Evolutionary conservation across 345 rosid species (phyloP).

Genomic region (Acer campestre): DNA sequence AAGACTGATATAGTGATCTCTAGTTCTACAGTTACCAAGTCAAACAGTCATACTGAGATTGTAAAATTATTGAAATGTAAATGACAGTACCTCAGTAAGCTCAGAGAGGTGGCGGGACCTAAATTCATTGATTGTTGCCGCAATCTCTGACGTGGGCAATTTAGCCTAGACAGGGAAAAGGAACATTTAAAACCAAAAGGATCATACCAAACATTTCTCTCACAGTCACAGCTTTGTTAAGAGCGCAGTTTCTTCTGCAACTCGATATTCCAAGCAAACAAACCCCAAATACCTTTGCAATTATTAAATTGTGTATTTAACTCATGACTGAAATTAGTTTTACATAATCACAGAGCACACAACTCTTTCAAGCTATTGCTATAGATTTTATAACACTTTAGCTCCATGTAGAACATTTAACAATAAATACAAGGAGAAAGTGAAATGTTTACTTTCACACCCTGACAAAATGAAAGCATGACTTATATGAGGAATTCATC

Average conservation of each 20-base stretch:
- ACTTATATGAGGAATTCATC: neutral
- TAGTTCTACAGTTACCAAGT: neutral
- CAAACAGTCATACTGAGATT: neutral
- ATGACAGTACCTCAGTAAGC: slow-evolving; percentile 70
- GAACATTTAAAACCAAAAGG: neutral
- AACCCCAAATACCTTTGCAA: neutral
- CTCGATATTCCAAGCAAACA: neutral
- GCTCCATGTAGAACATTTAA: neutral
- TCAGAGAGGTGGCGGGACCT: slow-evolving; percentile 95
- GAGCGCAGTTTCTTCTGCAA: neutral
- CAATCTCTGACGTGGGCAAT: slow-evolving; percentile 85
- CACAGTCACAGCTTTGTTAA: neutral
- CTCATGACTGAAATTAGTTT: neutral
- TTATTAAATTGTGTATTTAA: neutral
- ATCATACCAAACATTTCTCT: neutral
- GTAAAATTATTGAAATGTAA: neutral
- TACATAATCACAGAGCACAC: neutral
- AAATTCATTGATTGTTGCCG: slow-evolving; percentile 86
- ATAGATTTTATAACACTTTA: neutral
- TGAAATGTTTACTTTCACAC: neutral
- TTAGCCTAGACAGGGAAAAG: slow-evolving; percentile 58
- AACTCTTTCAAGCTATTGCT: too few species aligned
- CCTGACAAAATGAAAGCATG: neutral
- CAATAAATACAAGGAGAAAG: neutral
- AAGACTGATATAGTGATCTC: neutral